These are phyloP conservation scores for maize (Zea mays) DNA, from an alignment of 176 grass and related monocot genomes.

Conservation along the genomic window DNA sequence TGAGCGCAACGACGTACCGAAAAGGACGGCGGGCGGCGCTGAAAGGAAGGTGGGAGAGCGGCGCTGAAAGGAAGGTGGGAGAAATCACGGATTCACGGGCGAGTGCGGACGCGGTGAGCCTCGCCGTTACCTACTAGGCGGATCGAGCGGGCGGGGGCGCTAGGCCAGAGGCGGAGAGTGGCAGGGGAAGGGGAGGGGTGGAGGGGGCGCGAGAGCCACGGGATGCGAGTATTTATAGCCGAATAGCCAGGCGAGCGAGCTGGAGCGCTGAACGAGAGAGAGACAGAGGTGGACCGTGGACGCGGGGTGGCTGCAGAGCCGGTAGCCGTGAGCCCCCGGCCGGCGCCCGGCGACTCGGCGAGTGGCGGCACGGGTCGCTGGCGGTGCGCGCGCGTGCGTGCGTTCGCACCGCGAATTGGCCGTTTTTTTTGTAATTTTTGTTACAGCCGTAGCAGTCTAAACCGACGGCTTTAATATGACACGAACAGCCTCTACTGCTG, in stretches of 20 bases:
- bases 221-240: neutral
- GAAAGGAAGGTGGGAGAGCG: slow-evolving; percentile 35
- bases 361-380: neutral
- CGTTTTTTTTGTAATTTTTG: too few species aligned
- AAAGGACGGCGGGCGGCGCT: slow-evolving; percentile 39
- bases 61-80: slow-evolving; percentile 39
- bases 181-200: neutral
- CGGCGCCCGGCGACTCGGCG: too few species aligned
- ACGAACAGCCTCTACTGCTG: too few species aligned
- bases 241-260: neutral
- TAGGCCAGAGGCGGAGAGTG: neutral
- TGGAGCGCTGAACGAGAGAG: too few species aligned
- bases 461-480: too few species aligned
- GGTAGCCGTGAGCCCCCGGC: neutral
- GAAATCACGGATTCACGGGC: neutral
- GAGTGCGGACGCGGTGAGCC: neutral
- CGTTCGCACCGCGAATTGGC: too few species aligned
- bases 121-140: neutral
- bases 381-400: too few species aligned
- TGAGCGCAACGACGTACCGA: too few species aligned
- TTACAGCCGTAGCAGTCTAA: too few species aligned
- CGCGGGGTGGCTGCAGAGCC: neutral
- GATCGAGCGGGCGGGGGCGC: neutral
- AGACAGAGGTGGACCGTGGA: too few species aligned
- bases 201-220: neutral